phyloP scores from a whole-genome alignment of 371 early-diverging fungal species.

The Mucor ambiguus region DNA sequence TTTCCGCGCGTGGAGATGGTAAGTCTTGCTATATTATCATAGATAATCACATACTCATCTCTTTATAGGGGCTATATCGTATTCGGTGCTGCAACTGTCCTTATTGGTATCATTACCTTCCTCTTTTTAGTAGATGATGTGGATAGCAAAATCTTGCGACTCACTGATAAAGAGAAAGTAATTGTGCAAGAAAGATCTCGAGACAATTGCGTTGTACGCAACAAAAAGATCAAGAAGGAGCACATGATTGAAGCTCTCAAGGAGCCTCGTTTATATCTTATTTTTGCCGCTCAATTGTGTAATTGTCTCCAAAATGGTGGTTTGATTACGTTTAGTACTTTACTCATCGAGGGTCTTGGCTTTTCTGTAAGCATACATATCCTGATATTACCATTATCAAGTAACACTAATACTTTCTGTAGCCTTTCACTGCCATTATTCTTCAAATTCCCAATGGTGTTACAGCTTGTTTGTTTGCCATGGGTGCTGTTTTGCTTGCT shows the following conservation, averaged over 20 bases:
- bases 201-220: constrained; percentile 40
- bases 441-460: constrained; percentile 35
- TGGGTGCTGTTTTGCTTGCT: constrained; percentile 16
- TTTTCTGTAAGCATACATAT: constrained; percentile 33
- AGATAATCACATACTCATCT: background rate
- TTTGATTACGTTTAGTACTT: constrained; percentile 35
- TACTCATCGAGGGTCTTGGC: constrained; percentile 35
- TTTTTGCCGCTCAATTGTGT: constrained; percentile 21
- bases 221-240: constrained; percentile 19
- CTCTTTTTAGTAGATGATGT: constrained; percentile 38
- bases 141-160: constrained; percentile 19
- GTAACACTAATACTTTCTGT: background rate
- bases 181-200: constrained; percentile 39
- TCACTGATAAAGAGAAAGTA: constrained; percentile 35
- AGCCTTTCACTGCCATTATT: constrained; percentile 27
- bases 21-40: background rate
- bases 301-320: constrained; percentile 40
- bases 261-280: constrained; percentile 37
- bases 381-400: background rate
- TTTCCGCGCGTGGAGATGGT: constrained; percentile 31
- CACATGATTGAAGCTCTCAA: constrained; percentile 37
- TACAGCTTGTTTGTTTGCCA: constrained; percentile 16
- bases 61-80: constrained; percentile 39
- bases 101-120: constrained; percentile 32
- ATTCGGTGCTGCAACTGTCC: constrained; percentile 34